These are phyloP conservation scores for Microsporum ferrugineum DNA, from an alignment of 2,329 filamentous ascomycete genomes.

Conservation along the genomic window DNA sequence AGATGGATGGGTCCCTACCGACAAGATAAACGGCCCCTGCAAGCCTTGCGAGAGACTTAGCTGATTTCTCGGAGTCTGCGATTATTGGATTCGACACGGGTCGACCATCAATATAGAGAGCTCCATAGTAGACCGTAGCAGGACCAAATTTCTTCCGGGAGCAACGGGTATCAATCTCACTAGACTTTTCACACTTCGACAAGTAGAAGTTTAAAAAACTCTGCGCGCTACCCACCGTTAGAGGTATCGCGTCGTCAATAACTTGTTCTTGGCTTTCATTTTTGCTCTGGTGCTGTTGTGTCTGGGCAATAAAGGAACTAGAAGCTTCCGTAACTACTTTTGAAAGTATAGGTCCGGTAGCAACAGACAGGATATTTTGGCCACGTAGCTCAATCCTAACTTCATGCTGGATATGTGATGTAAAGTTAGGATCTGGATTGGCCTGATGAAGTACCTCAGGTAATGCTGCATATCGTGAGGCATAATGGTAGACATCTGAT, in stretches of 20 bases:
- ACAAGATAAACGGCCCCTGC: not conserved
- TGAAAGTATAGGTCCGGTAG: conserved; percentile 18
- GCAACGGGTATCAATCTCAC: not conserved
- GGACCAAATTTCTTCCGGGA: not conserved
- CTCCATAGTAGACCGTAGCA: not conserved
- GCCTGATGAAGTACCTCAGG: conserved; percentile 17
- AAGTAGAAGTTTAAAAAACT: not conserved
- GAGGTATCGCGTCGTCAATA: not conserved
- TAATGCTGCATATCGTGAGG: conserved; percentile 28
- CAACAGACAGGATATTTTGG: conserved; percentile 25
- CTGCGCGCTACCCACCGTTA: not conserved
- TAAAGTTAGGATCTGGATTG: conserved; percentile 16
- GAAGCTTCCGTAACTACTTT: conserved; percentile 28
- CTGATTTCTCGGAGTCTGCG: not conserved
- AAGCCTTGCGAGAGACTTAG: not conserved
- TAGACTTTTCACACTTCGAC: not conserved
- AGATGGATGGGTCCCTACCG: not conserved
- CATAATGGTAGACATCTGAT: conserved; percentile 34
- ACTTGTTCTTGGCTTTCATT: not conserved
- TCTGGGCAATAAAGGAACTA: conserved; percentile 27
- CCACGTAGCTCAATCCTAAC: conserved; percentile 27
- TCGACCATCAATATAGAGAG: not conserved
- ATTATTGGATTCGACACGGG: not conserved
- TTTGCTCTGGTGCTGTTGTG: not conserved
- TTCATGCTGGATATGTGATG: not conserved